A percentile compares a stretch with the other conserved stretches of the same genome.
phyloP scores from a whole-genome alignment of 163 green algal genomes.

The Chloromonas sp. region DNA sequence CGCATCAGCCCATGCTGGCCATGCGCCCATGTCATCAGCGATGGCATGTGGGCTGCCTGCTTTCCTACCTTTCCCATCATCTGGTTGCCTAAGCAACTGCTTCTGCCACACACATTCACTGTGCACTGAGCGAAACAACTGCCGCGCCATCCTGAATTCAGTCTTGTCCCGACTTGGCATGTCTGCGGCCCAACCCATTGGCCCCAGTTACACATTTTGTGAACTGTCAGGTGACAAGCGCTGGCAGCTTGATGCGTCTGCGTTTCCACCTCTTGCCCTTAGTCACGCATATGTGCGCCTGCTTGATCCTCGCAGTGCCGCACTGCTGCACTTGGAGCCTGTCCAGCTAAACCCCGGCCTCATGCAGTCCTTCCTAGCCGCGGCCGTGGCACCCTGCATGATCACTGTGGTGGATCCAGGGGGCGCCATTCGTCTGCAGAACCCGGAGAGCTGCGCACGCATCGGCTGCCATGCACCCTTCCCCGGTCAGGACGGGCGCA shows the following conservation, averaged over 20 bases:
- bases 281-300: not conserved
- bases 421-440: not conserved
- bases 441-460: slow-evolving; percentile 3
- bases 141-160: not conserved
- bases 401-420: not conserved
- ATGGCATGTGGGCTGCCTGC: not conserved
- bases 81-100: too few species aligned
- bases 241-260: too few species aligned
- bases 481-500: not conserved
- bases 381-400: not conserved
- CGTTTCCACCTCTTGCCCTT: not conserved
- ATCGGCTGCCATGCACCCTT: not conserved
- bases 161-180: not conserved
- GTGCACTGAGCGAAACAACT: not conserved
- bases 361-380: not conserved
- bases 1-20: not conserved
- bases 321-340: not conserved
- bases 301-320: not conserved
- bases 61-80: not conserved
- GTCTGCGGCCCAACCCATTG: not conserved
- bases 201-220: not conserved
- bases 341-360: not conserved
- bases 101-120: too few species aligned
- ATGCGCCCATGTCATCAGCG: not conserved
- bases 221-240: too few species aligned